A percentile compares a stretch with the other conserved stretches of the same genome.
phyloP scores from a whole-genome alignment of 176 grass and related monocot species.

The Miscanthus lutarioriparius region DNA sequence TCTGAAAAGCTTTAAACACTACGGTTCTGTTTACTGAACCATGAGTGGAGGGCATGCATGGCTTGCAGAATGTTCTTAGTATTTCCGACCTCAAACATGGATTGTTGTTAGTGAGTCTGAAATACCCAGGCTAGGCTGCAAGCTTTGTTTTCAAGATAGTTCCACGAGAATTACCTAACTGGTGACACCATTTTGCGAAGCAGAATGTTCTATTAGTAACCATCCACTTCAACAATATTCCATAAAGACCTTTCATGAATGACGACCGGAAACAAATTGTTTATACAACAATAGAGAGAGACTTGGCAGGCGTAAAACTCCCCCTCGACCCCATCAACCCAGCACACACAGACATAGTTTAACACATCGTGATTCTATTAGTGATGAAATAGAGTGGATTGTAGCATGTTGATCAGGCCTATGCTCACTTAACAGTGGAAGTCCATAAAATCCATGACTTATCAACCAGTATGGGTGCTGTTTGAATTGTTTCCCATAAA shows the following conservation, averaged over 20 bases:
- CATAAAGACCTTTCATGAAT: background rate
- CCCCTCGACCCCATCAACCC: background rate
- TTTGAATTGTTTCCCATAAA: background rate
- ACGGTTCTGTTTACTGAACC: background rate
- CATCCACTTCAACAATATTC: background rate
- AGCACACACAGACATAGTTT: background rate
- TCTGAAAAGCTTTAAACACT: background rate
- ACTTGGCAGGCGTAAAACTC: background rate
- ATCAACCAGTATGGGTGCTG: background rate
- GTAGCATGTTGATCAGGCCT: background rate
- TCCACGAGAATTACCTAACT: background rate
- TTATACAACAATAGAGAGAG: background rate
- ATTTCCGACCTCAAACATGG: background rate
- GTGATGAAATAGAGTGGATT: background rate
- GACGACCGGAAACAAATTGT: background rate
- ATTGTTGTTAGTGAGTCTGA: background rate
- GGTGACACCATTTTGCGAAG: background rate
- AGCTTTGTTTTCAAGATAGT: background rate
- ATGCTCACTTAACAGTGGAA: background rate
- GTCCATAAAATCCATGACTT: background rate
- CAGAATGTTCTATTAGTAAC: background rate
- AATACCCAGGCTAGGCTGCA: background rate
- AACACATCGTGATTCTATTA: background rate
- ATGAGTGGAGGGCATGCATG: background rate
- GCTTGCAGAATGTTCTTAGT: background rate